These are phyloP conservation scores for Cryptomeria japonica DNA, from an alignment of 75 land plant species.

Conservation along the genomic window DNA sequence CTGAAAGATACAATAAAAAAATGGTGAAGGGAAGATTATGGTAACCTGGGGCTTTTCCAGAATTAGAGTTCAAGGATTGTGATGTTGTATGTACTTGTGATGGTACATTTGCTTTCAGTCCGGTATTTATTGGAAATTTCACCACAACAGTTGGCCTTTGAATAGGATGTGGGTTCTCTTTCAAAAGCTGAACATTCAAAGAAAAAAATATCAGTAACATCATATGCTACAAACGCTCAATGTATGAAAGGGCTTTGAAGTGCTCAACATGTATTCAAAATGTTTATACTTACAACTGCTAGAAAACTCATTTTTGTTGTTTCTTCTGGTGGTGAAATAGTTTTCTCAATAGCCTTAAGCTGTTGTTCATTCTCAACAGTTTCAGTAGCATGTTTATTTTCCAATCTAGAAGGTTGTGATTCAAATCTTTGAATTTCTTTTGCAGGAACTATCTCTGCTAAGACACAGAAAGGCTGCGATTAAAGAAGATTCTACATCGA, in stretches of 20 bases:
- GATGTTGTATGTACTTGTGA: conserved; percentile 10
- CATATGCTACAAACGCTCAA: too few species aligned
- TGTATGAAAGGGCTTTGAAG: too few species aligned
- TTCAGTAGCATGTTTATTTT: conserved; percentile 21
- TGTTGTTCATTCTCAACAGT: conserved; percentile 20
- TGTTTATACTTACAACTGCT: conserved; percentile 45
- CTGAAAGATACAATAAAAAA: not conserved
- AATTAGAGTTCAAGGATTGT: conserved; percentile 15
- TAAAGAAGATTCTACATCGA: too few species aligned
- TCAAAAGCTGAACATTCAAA: conserved; percentile 41
- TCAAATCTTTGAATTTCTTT: too few species aligned
- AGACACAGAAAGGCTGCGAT: too few species aligned
- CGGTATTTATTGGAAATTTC: conserved; percentile 24
- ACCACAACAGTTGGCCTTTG: conserved; percentile 19
- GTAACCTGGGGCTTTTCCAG: conserved; percentile 45
- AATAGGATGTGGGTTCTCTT: conserved; percentile 19
- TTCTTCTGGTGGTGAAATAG: conserved; percentile 26
- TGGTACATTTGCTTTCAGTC: conserved; percentile 16
- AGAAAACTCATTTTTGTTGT: conserved; percentile 16
- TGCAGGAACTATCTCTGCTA: too few species aligned
- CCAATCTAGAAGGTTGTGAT: too few species aligned
- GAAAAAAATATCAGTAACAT: not conserved
- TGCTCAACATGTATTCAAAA: too few species aligned
- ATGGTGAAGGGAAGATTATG: not conserved
- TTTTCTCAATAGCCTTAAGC: conserved; percentile 9